Conservation (phyloP, 331 rosid species). For the Spiraea crenata region DNA sequence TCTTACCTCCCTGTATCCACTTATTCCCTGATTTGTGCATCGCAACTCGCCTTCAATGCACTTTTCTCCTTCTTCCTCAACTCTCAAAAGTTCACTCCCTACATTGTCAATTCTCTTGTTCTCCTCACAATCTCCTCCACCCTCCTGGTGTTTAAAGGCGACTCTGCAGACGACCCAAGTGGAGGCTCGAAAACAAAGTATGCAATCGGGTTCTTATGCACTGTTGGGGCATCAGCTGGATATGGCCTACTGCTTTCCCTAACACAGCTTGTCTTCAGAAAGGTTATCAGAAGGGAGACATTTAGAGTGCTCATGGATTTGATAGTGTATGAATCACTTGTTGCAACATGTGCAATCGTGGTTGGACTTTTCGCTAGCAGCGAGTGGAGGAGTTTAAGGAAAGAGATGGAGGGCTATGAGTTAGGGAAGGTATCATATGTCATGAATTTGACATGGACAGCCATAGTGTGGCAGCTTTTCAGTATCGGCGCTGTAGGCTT, state of each 20-base stretch:
- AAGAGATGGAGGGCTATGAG: slow-evolving; percentile 47
- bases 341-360: slow-evolving; percentile 27
- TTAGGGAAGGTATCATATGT: slow-evolving; percentile 54
- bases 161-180: slow-evolving; percentile 27
- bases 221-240: slow-evolving; percentile 48
- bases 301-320: slow-evolving; percentile 46
- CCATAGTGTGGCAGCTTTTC: slow-evolving; percentile 50
- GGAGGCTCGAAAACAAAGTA: slow-evolving; percentile 39
- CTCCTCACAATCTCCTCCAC: slow-evolving; percentile 62
- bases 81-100: slow-evolving; percentile 65
- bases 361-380: slow-evolving; percentile 65
- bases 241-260: slow-evolving; percentile 45
- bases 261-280: slow-evolving; percentile 37
- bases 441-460: slow-evolving; percentile 45
- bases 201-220: slow-evolving; percentile 53
- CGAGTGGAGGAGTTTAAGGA: slow-evolving; percentile 49
- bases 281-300: slow-evolving; percentile 39
- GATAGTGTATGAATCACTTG: slow-evolving; percentile 31
- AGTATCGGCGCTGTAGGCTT: slow-evolving; percentile 54
- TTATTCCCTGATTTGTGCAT: slow-evolving; percentile 52
- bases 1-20: slow-evolving; percentile 68
- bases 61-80: slow-evolving; percentile 65
- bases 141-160: slow-evolving; percentile 52
- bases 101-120: slow-evolving; percentile 58
- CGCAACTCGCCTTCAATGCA: slow-evolving; percentile 72